Percentiles rank a stretch among this genome's conserved stretches.
phyloP scores from a whole-genome alignment of 345 rosid genomes.

The Excoecaria cochinchinensis region DNA sequence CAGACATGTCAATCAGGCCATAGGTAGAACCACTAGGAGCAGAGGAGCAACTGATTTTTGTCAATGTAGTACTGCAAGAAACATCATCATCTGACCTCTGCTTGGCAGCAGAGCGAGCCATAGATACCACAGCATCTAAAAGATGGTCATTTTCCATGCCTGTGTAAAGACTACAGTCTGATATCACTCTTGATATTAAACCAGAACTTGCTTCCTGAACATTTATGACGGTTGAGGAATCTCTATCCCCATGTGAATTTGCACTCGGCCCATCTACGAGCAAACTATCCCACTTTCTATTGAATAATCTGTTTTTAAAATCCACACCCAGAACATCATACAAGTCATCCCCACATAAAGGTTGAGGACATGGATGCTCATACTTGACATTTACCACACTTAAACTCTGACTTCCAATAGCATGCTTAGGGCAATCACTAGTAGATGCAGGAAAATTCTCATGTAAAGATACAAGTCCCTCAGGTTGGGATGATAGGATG shows the following conservation, averaged over 20 bases:
- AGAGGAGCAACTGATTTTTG: constrained; percentile 61
- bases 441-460: constrained; percentile 24
- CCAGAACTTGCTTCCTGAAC: constrained; percentile 38
- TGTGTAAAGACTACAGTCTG: constrained; percentile 32
- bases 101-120: constrained; percentile 50
- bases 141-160: constrained; percentile 58
- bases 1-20: constrained; percentile 33
- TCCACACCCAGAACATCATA: constrained; percentile 77
- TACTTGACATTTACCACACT: constrained; percentile 17
- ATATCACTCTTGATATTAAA: constrained; percentile 38
- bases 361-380: constrained; percentile 40
- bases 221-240: constrained; percentile 32
- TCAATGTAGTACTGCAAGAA: constrained; percentile 70
- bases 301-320: constrained; percentile 56
- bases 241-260: constrained; percentile 40
- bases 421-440: constrained; percentile 27
- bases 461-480: constrained; percentile 19
- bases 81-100: constrained; percentile 69
- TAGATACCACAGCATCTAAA: constrained; percentile 89
- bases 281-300: constrained; percentile 34
- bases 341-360: constrained; percentile 64
- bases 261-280: constrained; percentile 22
- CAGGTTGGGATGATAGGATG: constrained; percentile 20
- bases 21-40: constrained; percentile 44
- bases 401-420: constrained; percentile 27